Evolutionary conservation across 208 protist genomes (phyloP).

Genomic region (Leptomonas pyrrhocoris): DNA sequence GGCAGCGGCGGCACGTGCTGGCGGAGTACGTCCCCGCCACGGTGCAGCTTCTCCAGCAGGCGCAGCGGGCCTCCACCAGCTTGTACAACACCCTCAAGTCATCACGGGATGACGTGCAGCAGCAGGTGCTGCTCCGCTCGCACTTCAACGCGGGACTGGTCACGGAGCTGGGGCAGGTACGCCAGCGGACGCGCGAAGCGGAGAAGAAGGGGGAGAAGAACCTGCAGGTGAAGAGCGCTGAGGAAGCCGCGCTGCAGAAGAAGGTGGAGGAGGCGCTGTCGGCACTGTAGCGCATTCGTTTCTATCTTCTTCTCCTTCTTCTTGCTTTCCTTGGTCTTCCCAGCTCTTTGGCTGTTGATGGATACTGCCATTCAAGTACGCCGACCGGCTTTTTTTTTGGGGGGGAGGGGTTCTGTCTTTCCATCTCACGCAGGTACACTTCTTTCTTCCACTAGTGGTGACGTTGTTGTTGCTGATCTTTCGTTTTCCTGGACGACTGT

Average conservation of each 20-base stretch:
- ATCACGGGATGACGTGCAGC: slow-evolving; percentile 22
- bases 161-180: slow-evolving; percentile 11
- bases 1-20: slow-evolving; percentile 18
- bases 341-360: too few species aligned
- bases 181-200: slow-evolving; percentile 18
- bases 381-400: too few species aligned
- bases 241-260: slow-evolving; percentile 47
- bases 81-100: slow-evolving; percentile 8
- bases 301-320: neutral
- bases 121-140: slow-evolving; percentile 32
- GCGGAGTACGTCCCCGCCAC: slow-evolving; percentile 17
- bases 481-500: too few species aligned
- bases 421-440: too few species aligned
- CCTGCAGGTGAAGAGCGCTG: slow-evolving; percentile 11
- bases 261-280: slow-evolving; percentile 36
- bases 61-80: slow-evolving; percentile 14
- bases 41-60: slow-evolving; percentile 16
- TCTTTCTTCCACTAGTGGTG: too few species aligned
- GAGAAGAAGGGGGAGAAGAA: slow-evolving; percentile 6
- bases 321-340: neutral
- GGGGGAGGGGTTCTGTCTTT: too few species aligned
- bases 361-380: too few species aligned
- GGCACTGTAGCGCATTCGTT: neutral
- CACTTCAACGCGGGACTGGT: slow-evolving; percentile 29
- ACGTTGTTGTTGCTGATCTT: too few species aligned